Percentiles rank a stretch among this genome's conserved stretches.
These are phyloP conservation scores for Isatis lusitanica DNA, from an alignment of 441 rosid genomes.

Conservation along the genomic window DNA sequence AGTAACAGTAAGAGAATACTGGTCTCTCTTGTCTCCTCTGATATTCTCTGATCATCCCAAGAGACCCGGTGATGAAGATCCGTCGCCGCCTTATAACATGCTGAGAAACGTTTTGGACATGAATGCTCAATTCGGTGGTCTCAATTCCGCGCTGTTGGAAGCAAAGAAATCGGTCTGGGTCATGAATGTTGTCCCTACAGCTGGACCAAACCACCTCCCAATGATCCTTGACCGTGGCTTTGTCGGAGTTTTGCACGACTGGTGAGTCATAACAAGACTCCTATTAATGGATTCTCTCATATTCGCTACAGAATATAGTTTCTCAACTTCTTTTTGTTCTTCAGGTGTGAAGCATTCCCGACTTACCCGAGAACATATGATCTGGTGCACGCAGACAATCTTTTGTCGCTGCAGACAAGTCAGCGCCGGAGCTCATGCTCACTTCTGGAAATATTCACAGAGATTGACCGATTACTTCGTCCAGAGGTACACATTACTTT, in stretches of 20 bases:
- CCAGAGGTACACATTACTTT: conserved; percentile 72
- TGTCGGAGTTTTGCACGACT: conserved; percentile 87
- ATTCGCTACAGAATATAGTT: neutral
- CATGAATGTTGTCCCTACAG: conserved; percentile 93
- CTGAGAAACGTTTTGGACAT: conserved; percentile 92
- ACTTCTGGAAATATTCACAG: conserved; percentile 62
- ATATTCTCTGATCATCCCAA: conserved; percentile 99
- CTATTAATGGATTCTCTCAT: neutral
- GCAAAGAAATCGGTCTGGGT: conserved; percentile 89
- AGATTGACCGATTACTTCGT: conserved; percentile 90
- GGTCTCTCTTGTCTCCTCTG: conserved; percentile 95
- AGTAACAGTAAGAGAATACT: conserved; percentile 62
- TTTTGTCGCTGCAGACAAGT: conserved; percentile 62
- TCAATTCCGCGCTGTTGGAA: conserved; percentile 80
- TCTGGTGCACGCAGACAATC: conserved; percentile 86
- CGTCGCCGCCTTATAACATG: conserved; percentile 97
- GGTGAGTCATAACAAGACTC: conserved; percentile 51
- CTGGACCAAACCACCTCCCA: conserved; percentile 80
- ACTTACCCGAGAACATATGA: conserved; percentile 94
- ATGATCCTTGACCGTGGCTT: conserved; percentile 91
- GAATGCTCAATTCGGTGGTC: conserved; percentile 94
- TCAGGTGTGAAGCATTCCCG: conserved; percentile 98
- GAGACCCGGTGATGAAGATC: conserved; percentile 98
- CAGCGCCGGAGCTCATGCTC: conserved; percentile 53
- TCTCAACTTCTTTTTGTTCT: neutral